These are phyloP conservation scores for Stagonosporopsis vannaccii DNA, from an alignment of 2,329 filamentous ascomycete genomes.

Conservation along the genomic window DNA sequence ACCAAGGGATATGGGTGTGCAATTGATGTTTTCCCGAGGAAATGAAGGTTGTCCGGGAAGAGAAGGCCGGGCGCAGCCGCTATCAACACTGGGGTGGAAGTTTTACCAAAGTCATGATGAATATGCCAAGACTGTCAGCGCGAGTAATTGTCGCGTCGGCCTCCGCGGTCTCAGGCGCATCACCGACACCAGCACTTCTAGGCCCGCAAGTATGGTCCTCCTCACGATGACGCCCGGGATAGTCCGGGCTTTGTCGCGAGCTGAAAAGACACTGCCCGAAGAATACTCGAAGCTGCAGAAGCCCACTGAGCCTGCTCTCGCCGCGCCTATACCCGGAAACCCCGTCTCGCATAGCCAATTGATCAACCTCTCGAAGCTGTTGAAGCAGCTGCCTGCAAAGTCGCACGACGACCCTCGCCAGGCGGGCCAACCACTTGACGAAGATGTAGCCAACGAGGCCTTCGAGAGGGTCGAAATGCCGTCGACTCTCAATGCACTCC, in stretches of 20 bases:
- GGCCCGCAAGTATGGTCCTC: slow-evolving; percentile 67
- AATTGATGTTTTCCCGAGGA: slow-evolving; percentile 34
- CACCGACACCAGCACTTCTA: neutral
- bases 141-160: slow-evolving; percentile 6
- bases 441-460: neutral
- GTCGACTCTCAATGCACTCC: slow-evolving; percentile 69
- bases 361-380: slow-evolving; percentile 65
- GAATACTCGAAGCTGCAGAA: slow-evolving; percentile 32
- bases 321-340: slow-evolving; percentile 63
- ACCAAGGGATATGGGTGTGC: slow-evolving; percentile 17
- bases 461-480: neutral
- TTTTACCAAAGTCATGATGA: slow-evolving; percentile 43
- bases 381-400: slow-evolving; percentile 49
- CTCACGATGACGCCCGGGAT: slow-evolving; percentile 77
- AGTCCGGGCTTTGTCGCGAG: slow-evolving; percentile 65
- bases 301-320: slow-evolving; percentile 59
- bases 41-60: slow-evolving; percentile 8
- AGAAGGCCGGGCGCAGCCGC: slow-evolving; percentile 18
- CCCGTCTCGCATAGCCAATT: slow-evolving; percentile 77
- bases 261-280: slow-evolving; percentile 28
- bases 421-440: neutral
- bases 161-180: slow-evolving; percentile 7
- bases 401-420: neutral
- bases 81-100: slow-evolving; percentile 24
- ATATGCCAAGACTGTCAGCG: slow-evolving; percentile 19